These are phyloP conservation scores for Zygoascus hellenicus DNA, from an alignment of 1,139 yeast genomes.

Conservation along the genomic window DNA sequence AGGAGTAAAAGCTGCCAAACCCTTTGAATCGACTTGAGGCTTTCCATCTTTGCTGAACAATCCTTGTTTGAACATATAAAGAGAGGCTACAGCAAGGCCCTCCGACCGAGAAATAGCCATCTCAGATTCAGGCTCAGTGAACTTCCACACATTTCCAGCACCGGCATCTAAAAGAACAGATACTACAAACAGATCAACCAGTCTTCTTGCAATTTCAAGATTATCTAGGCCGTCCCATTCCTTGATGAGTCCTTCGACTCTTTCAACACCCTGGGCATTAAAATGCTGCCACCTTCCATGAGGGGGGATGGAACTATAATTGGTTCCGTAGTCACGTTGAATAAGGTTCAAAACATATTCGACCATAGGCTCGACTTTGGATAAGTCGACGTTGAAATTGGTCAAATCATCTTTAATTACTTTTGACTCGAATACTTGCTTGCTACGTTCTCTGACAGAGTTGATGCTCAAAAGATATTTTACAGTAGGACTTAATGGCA, in stretches of 20 bases:
- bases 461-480: constrained; percentile 41
- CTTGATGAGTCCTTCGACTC: constrained; percentile 40
- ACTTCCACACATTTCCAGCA: constrained; percentile 53
- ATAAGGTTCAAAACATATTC: constrained; percentile 41
- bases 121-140: constrained; percentile 33
- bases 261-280: constrained; percentile 41
- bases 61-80: constrained; percentile 49
- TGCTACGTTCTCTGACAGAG: constrained; percentile 49
- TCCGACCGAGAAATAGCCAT: constrained; percentile 43
- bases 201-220: constrained; percentile 42
- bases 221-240: constrained; percentile 37
- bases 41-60: constrained; percentile 37
- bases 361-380: constrained; percentile 38
- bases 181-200: constrained; percentile 50
- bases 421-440: constrained; percentile 36
- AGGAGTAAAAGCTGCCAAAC: constrained; percentile 33
- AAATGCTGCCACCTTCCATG: constrained; percentile 63
- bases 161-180: constrained; percentile 60
- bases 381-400: constrained; percentile 43
- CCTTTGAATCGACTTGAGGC: constrained; percentile 41
- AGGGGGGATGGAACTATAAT: constrained; percentile 45
- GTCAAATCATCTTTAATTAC: constrained; percentile 35
- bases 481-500: constrained; percentile 12
- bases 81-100: constrained; percentile 55
- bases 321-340: constrained; percentile 38